Percentiles rank a stretch among this genome's conserved stretches.
phyloP scores from a whole-genome alignment of 2,329 filamentous ascomycete genomes.

The Trichoderma semiorbis region DNA sequence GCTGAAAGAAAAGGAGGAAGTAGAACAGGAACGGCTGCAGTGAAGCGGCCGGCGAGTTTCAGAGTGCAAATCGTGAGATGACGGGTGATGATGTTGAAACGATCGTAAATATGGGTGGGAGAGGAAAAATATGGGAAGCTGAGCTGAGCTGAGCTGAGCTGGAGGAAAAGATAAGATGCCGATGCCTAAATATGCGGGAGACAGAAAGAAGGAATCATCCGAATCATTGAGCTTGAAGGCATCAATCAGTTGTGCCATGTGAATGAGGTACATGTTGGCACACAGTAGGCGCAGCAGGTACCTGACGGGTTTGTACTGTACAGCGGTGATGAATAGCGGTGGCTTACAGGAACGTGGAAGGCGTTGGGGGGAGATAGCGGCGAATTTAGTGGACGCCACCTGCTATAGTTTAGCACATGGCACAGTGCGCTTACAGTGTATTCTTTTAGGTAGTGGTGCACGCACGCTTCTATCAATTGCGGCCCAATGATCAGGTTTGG shows the following conservation, averaged over 20 bases:
- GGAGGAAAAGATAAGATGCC: not conserved
- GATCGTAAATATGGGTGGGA: not conserved
- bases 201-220: not conserved
- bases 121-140: not conserved
- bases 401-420: not conserved
- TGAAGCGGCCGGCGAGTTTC: not conserved
- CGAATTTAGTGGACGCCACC: not conserved
- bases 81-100: conserved; percentile 6
- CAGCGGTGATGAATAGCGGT: not conserved
- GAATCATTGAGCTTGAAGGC: not conserved
- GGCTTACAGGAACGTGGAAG: not conserved
- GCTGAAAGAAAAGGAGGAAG: not conserved
- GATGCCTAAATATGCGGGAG: not conserved
- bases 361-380: not conserved
- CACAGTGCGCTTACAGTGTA: not conserved
- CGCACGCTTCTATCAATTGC: not conserved
- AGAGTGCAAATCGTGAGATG: not conserved
- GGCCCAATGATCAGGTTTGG: not conserved
- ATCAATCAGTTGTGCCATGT: not conserved
- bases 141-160: not conserved
- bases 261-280: not conserved
- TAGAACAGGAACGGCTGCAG: not conserved
- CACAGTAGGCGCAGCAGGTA: not conserved
- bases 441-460: not conserved
- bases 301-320: not conserved